Conservation (phyloP, 768 basidiomycete genomes). For the Pleurotus citrinopileatus region DNA sequence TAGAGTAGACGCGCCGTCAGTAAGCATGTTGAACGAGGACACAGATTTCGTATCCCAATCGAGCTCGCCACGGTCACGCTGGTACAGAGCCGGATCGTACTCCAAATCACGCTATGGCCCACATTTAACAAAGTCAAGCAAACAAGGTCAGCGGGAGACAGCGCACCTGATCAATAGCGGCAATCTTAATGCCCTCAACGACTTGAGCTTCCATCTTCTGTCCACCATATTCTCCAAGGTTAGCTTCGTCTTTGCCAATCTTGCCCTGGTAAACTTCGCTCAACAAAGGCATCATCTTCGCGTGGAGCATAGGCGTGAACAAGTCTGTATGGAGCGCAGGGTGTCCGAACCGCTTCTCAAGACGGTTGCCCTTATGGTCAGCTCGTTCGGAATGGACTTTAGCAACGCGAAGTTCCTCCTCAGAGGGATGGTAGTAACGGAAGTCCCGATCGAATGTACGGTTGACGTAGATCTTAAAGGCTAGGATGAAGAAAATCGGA, state of each 20-base stretch:
- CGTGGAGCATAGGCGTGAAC: slow-evolving; percentile 86
- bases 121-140: background rate
- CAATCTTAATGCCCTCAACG: slow-evolving; percentile 79
- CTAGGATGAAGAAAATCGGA: slow-evolving; percentile 72
- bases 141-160: background rate
- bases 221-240: slow-evolving; percentile 75
- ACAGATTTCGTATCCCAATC: slow-evolving; percentile 88
- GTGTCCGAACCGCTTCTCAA: slow-evolving; percentile 93
- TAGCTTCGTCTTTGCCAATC: slow-evolving; percentile 59
- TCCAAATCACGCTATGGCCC: slow-evolving; percentile 63
- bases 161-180: slow-evolving; percentile 70
- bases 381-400: slow-evolving; percentile 77
- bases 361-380: slow-evolving; percentile 68
- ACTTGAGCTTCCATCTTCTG: slow-evolving; percentile 73
- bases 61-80: slow-evolving; percentile 59
- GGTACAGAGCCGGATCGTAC: slow-evolving; percentile 62
- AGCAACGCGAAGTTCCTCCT: slow-evolving; percentile 68
- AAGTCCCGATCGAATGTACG: slow-evolving; percentile 66
- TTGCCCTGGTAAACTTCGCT: slow-evolving; percentile 76
- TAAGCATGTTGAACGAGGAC: slow-evolving; percentile 53
- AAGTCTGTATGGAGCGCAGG: slow-evolving; percentile 85
- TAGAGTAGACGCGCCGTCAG: slow-evolving; percentile 39
- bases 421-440: slow-evolving; percentile 81
- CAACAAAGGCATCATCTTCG: slow-evolving; percentile 79
- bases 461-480: slow-evolving; percentile 84